These are phyloP conservation scores for Trichosanthes truncata DNA, from an alignment of 306 rosid genomes.

Conservation along the genomic window DNA sequence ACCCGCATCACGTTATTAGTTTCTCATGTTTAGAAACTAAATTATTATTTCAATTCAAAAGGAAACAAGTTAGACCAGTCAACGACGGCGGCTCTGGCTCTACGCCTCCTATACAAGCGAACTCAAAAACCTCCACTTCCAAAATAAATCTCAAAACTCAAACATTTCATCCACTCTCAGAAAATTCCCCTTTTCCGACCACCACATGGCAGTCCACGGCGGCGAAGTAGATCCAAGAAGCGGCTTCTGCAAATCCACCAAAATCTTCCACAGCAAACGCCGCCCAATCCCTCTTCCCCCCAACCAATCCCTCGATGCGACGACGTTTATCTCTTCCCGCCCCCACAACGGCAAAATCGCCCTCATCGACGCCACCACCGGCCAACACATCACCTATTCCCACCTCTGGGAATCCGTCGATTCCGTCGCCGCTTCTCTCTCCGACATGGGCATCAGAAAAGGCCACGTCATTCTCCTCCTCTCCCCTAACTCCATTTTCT, in stretches of 20 bases:
- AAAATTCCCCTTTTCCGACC: neutral
- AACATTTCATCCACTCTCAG: neutral
- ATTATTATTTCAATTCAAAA: neutral
- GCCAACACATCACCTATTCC: slow-evolving; percentile 41
- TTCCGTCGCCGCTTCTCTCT: slow-evolving; percentile 44
- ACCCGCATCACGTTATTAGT: too few species aligned
- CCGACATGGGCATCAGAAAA: slow-evolving; percentile 50
- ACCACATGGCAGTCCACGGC: neutral
- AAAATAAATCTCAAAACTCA: neutral
- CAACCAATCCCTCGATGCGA: slow-evolving; percentile 37
- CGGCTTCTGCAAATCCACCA: slow-evolving; percentile 57
- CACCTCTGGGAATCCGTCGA: slow-evolving; percentile 62
- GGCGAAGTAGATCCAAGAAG: slow-evolving; percentile 32
- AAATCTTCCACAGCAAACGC: slow-evolving; percentile 66
- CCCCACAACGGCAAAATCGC: slow-evolving; percentile 61
- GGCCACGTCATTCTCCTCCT: slow-evolving; percentile 73
- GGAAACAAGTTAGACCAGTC: neutral
- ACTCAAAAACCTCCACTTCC: neutral
- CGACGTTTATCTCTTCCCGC: slow-evolving; percentile 72
- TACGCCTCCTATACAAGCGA: neutral
- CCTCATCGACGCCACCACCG: slow-evolving; percentile 75
- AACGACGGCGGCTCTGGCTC: neutral
- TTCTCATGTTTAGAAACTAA: neutral
- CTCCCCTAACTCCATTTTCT: slow-evolving; percentile 72
- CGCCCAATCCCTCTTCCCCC: slow-evolving; percentile 46